These are phyloP conservation scores for Talaromyces marneffei DNA, from an alignment of 2,329 filamentous ascomycete genomes.

Conservation along the genomic window DNA sequence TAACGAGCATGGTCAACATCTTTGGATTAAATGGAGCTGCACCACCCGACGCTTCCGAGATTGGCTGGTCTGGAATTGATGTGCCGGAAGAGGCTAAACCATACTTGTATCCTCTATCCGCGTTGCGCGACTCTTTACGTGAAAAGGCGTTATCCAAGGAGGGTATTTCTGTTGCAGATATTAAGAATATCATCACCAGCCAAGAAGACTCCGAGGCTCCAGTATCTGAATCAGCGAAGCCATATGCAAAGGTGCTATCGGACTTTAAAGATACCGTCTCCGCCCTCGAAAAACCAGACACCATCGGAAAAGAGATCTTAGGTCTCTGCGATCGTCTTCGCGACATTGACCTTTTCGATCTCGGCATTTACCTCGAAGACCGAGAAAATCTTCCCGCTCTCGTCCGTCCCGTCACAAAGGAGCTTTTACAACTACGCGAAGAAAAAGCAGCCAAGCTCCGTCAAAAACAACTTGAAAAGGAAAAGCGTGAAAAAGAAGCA, in stretches of 20 bases:
- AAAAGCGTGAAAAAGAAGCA: slow-evolving; percentile 53
- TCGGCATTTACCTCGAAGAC: slow-evolving; percentile 85
- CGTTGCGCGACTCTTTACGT: slow-evolving; percentile 54
- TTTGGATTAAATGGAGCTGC: slow-evolving; percentile 61
- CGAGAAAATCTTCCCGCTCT: slow-evolving; percentile 64
- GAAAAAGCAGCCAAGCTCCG: slow-evolving; percentile 47
- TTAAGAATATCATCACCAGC: slow-evolving; percentile 36
- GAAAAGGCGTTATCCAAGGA: slow-evolving; percentile 49
- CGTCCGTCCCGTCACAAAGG: slow-evolving; percentile 60
- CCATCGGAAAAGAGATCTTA: slow-evolving; percentile 66
- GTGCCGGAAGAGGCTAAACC: slow-evolving; percentile 55
- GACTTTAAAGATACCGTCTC: slow-evolving; percentile 37
- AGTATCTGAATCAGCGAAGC: slow-evolving; percentile 27
- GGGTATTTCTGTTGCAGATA: slow-evolving; percentile 34
- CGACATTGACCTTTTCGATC: slow-evolving; percentile 71
- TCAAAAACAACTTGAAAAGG: slow-evolving; percentile 51
- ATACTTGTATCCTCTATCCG: slow-evolving; percentile 55
- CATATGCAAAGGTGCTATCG: slow-evolving; percentile 46
- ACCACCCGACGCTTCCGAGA: slow-evolving; percentile 33
- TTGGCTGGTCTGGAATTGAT: slow-evolving; percentile 62
- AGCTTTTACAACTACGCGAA: slow-evolving; percentile 50
- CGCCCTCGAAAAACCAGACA: slow-evolving; percentile 41
- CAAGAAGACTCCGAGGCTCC: slow-evolving; percentile 20
- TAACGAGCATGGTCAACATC: slow-evolving; percentile 77
- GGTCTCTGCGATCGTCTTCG: slow-evolving; percentile 72